A percentile compares a stretch with the other conserved stretches of the same genome.
These are phyloP conservation scores for Kwoniella dejecticola DNA, from an alignment of 768 basidiomycete species.

Conservation along the genomic window DNA sequence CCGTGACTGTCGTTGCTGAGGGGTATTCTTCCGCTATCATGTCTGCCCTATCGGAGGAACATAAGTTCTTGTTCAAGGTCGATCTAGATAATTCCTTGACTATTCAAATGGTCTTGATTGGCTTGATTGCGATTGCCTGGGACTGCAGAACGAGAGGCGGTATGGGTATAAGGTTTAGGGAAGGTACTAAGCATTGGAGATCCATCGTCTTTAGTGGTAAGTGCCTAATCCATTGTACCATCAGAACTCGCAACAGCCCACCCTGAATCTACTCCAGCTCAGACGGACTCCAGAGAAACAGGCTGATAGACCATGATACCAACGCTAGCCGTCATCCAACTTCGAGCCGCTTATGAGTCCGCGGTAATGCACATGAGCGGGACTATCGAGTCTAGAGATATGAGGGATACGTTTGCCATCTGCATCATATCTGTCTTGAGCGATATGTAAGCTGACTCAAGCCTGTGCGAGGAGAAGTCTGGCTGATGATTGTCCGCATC, in stretches of 20 bases:
- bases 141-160: constrained; percentile 42
- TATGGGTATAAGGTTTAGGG: constrained; percentile 42
- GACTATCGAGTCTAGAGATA: constrained; percentile 29
- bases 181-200: constrained; percentile 43
- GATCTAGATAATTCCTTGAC: constrained; percentile 31
- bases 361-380: constrained; percentile 23
- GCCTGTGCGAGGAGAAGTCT: not conserved
- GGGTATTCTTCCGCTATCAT: constrained; percentile 36
- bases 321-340: constrained; percentile 38
- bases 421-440: constrained; percentile 39
- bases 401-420: constrained; percentile 43
- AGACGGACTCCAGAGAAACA: too few species aligned
- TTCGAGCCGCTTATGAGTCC: constrained; percentile 40
- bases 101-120: constrained; percentile 40
- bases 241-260: too few species aligned
- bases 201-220: constrained; percentile 37
- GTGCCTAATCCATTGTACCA: constrained; percentile 7
- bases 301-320: too few species aligned
- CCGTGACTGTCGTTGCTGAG: constrained; percentile 28
- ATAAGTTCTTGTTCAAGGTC: constrained; percentile 28
- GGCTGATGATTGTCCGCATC: not conserved
- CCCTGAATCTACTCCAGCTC: too few species aligned
- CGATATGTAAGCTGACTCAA: constrained; percentile 34
- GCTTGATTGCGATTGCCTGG: constrained; percentile 44
- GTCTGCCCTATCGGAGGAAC: constrained; percentile 25